These are phyloP conservation scores for Neonectria neomacrospora DNA, from an alignment of 2,329 filamentous ascomycete genomes.

Conservation along the genomic window DNA sequence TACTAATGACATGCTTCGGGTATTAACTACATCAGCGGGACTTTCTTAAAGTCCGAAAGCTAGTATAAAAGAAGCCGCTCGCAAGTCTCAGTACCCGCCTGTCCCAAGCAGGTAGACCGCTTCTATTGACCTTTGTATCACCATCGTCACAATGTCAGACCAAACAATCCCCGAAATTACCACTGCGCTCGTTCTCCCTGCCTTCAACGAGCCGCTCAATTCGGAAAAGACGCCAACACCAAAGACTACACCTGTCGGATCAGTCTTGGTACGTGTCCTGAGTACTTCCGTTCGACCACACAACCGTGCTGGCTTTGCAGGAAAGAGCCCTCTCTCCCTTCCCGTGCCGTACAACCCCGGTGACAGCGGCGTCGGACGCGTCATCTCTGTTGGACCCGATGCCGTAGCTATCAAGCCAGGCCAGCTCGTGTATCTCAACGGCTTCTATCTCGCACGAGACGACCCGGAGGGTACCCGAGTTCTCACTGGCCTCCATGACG, in stretches of 20 bases:
- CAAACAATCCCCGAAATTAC: slow-evolving; percentile 3
- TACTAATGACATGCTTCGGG: too few species aligned
- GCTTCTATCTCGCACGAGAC: slow-evolving; percentile 25
- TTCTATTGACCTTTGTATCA: too few species aligned
- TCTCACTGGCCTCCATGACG: slow-evolving; percentile 26
- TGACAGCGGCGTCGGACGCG: slow-evolving; percentile 11
- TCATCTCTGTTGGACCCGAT: slow-evolving; percentile 29
- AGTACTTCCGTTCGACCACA: slow-evolving; percentile 31
- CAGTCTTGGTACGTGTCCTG: slow-evolving; percentile 27
- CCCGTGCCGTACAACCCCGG: slow-evolving; percentile 19
- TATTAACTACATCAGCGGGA: too few species aligned
- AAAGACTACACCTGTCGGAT: slow-evolving; percentile 3
- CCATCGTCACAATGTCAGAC: not conserved
- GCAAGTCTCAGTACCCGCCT: too few species aligned
- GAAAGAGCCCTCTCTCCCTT: slow-evolving; percentile 24
- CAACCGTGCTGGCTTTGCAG: slow-evolving; percentile 24
- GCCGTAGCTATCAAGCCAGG: slow-evolving; percentile 18
- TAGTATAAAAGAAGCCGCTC: too few species aligned
- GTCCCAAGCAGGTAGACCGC: too few species aligned
- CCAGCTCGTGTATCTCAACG: slow-evolving; percentile 33
- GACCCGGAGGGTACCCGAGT: slow-evolving; percentile 23
- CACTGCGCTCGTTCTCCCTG: slow-evolving; percentile 21
- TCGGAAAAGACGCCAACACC: slow-evolving; percentile 15
- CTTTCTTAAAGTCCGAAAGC: too few species aligned
- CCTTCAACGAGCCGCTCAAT: slow-evolving; percentile 26